Base-by-base conservation (phyloP, 2,329 filamentous ascomycete genomes). In the Monosporascus sp. region DNA sequence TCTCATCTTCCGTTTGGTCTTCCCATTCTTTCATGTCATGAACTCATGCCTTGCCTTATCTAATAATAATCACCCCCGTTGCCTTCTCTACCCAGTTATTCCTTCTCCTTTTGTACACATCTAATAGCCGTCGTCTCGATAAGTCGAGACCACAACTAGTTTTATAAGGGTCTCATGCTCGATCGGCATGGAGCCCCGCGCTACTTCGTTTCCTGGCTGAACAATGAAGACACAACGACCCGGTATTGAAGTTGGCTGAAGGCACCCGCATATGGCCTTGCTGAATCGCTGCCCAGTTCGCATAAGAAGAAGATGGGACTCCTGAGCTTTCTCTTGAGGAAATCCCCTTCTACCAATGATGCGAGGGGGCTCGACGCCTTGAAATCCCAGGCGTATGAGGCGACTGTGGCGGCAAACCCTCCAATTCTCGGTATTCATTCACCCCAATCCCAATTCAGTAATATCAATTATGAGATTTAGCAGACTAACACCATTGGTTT, bases 371-470 rank as follows among this genome's bases (percentile, higher is more conserved):
- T 45, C 38, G 58, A 56, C 55, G 51, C 55, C 37, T 64, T 74
- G 48, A 69, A 69, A 54, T 64, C 64, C 9, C 66, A 69, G 49
- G 65, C 71, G 14, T 76, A 76, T 54, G 66, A 75, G 61, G 58
- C 66, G 47, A 69, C 69, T 5, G 61, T 69, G n/a, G 66, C 71
- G 8, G 61, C 64, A 36, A 62, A 66, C 22, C 66, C 72, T 50
- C 73, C 73, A 41, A 66, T 73, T 52, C 64, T 61, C 56, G 69
- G 69, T 71, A 71, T 58, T 60, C 46, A 50, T 52, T 51, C 58
- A 36, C 49, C 55, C 55, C 52, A 44, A 56, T 58, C 58, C 57
- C 52, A 57, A 60, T 55, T 22, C 52, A 19, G 55, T 56, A 56
- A 51, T 56, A 36, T 53, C 52, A 54, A 14, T 34, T 49, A 54